These are phyloP conservation scores for Blastobotrys proliferans DNA, from an alignment of 1,139 yeast species.

Conservation along the genomic window DNA sequence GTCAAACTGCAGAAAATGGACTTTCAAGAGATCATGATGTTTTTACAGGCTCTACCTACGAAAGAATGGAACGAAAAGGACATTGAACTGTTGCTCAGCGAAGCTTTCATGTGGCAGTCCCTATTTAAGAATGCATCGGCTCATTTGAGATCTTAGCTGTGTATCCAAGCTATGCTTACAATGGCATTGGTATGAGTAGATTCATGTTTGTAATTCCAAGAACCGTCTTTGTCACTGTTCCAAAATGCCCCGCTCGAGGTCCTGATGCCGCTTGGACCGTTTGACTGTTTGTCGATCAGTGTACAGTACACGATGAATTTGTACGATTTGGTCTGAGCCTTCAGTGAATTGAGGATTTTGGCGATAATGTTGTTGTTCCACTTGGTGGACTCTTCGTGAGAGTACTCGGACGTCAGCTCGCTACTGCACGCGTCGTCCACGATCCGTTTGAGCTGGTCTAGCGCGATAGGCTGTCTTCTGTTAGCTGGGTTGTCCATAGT, in stretches of 20 bases:
- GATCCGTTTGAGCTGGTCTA: slow-evolving; percentile 13
- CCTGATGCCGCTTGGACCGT: slow-evolving; percentile 29
- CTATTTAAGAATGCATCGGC: slow-evolving; percentile 81
- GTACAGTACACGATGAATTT: slow-evolving; percentile 32
- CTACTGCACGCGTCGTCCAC: slow-evolving; percentile 14
- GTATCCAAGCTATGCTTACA: slow-evolving; percentile 35
- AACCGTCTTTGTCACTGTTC: slow-evolving; percentile 36
- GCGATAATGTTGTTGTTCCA: slow-evolving; percentile 24
- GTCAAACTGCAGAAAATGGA: slow-evolving; percentile 77
- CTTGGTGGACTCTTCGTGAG: slow-evolving; percentile 17
- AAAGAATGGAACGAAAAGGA: slow-evolving; percentile 82
- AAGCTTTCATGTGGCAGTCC: slow-evolving; percentile 95
- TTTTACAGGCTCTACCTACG: slow-evolving; percentile 86
- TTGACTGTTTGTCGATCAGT: slow-evolving; percentile 23
- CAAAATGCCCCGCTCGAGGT: slow-evolving; percentile 33
- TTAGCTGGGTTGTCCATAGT: neutral
- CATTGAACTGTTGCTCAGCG: slow-evolving; percentile 85
- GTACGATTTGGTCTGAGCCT: slow-evolving; percentile 27
- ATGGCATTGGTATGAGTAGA: slow-evolving; percentile 24
- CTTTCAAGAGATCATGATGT: slow-evolving; percentile 88
- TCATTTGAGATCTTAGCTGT: slow-evolving; percentile 22
- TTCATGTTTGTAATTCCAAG: slow-evolving; percentile 29
- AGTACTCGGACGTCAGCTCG: slow-evolving; percentile 15
- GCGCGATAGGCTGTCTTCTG: slow-evolving; percentile 17
- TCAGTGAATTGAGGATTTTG: slow-evolving; percentile 24